Conservation (phyloP, 768 basidiomycete genomes). For the Plicaturopsis crispa region DNA sequence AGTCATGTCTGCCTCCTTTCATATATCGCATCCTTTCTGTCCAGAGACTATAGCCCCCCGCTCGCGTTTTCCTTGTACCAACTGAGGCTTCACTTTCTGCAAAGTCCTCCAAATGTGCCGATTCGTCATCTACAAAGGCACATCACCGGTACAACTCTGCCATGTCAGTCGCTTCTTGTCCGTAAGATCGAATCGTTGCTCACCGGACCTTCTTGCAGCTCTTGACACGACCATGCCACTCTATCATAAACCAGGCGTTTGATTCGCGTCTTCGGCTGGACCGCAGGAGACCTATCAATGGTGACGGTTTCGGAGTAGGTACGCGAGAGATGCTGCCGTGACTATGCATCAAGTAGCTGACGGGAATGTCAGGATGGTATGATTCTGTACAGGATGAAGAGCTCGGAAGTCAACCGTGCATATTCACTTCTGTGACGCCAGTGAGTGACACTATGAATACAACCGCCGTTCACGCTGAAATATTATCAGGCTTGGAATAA, state of each 20-base stretch:
- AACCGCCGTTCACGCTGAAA: background rate
- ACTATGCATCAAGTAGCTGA: background rate
- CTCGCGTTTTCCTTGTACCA: no score
- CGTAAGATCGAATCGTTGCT: constrained; percentile 5
- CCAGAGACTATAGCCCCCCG: no score
- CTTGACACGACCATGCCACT: constrained; percentile 90
- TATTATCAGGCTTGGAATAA: constrained; percentile 87
- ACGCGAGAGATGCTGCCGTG: constrained; percentile 16
- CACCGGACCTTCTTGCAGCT: constrained; percentile 34
- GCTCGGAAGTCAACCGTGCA: constrained; percentile 82
- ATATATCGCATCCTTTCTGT: no score
- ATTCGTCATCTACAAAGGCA: constrained; percentile 93
- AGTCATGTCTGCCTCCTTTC: no score
- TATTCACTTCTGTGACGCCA: constrained; percentile 93
- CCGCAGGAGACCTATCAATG: constrained; percentile 79
- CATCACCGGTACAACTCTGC: constrained; percentile 84
- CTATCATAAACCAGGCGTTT: constrained; percentile 95
- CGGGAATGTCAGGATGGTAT: constrained; percentile 70
- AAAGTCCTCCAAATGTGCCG: constrained; percentile 79
- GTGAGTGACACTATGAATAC: constrained; percentile 31
- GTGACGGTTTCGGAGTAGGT: constrained; percentile 96
- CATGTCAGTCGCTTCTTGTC: constrained; percentile 44
- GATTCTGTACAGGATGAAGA: constrained; percentile 81
- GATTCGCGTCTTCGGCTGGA: constrained; percentile 87
- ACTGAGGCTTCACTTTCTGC: no score